Conservation (phyloP, 306 rosid genomes). For the Vicia faba region DNA sequence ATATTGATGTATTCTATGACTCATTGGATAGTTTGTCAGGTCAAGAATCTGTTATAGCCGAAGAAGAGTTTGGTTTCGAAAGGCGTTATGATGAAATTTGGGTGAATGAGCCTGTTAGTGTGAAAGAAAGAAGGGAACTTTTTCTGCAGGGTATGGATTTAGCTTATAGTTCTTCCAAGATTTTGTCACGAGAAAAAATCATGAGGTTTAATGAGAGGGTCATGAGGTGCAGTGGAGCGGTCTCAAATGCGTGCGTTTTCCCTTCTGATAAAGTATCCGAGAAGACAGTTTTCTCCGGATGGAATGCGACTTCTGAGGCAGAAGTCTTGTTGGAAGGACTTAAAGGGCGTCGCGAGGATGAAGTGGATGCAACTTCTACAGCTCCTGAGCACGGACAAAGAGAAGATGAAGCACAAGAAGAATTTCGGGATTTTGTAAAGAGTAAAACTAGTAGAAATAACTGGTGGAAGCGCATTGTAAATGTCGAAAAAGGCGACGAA, state of each 20-base stretch:
- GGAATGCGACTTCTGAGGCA: slow-evolving; percentile 5
- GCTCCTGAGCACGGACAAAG: background rate
- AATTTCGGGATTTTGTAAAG: slow-evolving; percentile 19
- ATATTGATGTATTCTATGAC: slow-evolving; percentile 19
- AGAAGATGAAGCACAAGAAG: slow-evolving; percentile 35
- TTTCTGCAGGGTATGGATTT: slow-evolving; percentile 1
- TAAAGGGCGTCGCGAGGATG: background rate
- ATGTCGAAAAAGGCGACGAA: slow-evolving; percentile 29
- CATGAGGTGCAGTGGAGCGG: background rate
- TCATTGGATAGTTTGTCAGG: slow-evolving; percentile 19
- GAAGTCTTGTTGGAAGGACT: slow-evolving; percentile 1
- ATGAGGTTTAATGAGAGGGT: background rate
- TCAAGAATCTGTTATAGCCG: slow-evolving; percentile 4
- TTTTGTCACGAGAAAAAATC: background rate
- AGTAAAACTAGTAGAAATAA: slow-evolving; percentile 42
- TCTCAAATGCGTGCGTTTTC: background rate
- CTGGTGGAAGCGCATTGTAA: slow-evolving; percentile 63
- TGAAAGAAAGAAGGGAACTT: slow-evolving; percentile 7
- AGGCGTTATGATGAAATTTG: slow-evolving; percentile 32
- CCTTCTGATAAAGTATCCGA: background rate
- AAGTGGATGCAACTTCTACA: background rate
- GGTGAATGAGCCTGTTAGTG: slow-evolving; percentile 15
- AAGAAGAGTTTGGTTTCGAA: slow-evolving; percentile 7
- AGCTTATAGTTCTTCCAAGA: background rate
- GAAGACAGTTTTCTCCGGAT: background rate